Evolutionary conservation across 2,329 filamentous ascomycete genomes (phyloP).

Genomic region (Aspergillus pseudoviridinutans): DNA sequence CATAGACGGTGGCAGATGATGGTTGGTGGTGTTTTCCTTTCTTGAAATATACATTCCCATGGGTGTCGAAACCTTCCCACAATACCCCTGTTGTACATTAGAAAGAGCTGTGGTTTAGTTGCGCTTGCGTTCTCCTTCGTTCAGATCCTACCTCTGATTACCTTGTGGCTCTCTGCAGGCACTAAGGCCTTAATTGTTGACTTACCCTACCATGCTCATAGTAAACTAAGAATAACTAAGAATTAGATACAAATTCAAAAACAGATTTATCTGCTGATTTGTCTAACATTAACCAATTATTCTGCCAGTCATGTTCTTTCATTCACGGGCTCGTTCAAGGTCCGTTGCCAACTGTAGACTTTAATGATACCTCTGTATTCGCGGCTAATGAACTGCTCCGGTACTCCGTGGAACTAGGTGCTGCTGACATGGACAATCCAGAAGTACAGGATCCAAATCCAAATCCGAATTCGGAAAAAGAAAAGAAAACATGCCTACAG

Average conservation of each 20-base stretch:
- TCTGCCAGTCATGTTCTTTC: too few species aligned
- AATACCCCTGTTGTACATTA: background rate
- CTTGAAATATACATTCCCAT: background rate
- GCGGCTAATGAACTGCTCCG: too few species aligned
- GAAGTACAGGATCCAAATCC: too few species aligned
- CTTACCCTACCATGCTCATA: background rate
- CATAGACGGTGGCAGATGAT: slow-evolving; percentile 3
- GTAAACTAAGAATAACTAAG: too few species aligned
- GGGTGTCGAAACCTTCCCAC: background rate
- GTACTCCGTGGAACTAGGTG: too few species aligned
- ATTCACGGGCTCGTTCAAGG: too few species aligned
- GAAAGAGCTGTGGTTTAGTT: background rate
- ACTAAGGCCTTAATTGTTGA: background rate
- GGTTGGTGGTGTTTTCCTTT: background rate
- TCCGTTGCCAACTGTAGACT: too few species aligned
- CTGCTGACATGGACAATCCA: too few species aligned
- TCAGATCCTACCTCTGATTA: background rate
- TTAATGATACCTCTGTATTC: too few species aligned
- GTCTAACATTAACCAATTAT: too few species aligned
- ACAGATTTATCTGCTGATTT: background rate
- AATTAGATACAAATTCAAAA: background rate
- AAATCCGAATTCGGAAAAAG: too few species aligned
- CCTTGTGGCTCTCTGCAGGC: background rate
- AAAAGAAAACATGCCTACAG: too few species aligned
- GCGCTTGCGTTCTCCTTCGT: background rate